Base-by-base conservation (phyloP, 371 early-diverging fungal genomes). In the Mucor racemosus region DNA sequence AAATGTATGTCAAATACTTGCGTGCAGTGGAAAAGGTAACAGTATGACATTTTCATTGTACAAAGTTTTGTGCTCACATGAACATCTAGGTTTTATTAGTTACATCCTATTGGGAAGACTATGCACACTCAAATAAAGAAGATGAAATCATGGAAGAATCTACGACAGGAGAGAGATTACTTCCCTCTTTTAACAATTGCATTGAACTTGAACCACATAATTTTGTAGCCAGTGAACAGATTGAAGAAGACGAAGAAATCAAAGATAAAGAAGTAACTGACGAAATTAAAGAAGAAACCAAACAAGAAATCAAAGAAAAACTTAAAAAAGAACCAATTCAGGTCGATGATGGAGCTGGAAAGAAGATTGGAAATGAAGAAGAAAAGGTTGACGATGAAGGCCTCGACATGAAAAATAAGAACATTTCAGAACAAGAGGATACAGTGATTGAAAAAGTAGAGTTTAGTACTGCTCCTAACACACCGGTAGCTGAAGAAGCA, bases 1-100 rank as follows among this genome's bases (percentile, higher is more conserved):
- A 74, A 42, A 77, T 77, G 67, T 81, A 82, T 54, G 69, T 83
- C 42, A 87, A 87, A 66, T 87, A 87, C 41, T 63, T 87, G 40
- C 77, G 86, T 61, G 88, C 88, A 6, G 77, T 87, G 31, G 83
- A 87, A 67, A 87, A 87, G 39, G 53, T 53, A 53, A 53, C 10
- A 13, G 4, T 11, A 21, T 0, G 7, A 50, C 15, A 33, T 34
- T 14, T 3, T 48, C 2, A 42, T 21, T 31, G 1, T 17, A 36
- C n/a, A 39, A n/a, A 11, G 48, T 46, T 35, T 33, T 17, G 17
- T 33, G 13, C 35, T 8, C 19, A 11, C 5, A 10, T 26, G 26
- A 26, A 26, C 14, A 4, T 11, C 15, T 4, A 53, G 53, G 50
- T 58, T 8, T 65, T 80, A 17, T 63, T 71, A 35, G 78, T 80